Evolutionary conservation across 148 eudicot species (phyloP), one percentile per base, ranked within the genome.

Genomic region (Rhododendron henanense): DNA sequence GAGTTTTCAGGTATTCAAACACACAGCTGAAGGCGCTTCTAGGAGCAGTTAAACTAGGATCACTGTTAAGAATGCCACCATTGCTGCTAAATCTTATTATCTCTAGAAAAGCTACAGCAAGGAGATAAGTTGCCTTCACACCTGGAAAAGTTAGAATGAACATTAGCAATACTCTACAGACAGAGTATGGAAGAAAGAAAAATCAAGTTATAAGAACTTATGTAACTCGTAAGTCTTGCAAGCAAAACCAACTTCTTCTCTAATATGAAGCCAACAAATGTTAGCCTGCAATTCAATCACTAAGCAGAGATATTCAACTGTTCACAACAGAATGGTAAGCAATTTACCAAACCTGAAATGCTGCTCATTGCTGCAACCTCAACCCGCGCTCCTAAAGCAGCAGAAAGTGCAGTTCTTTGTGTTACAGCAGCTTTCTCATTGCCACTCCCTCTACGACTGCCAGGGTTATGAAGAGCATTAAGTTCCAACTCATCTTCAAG

Each of bases 401-500:
- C 95, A 88, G 98, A 93, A 87, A 97, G 99, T 88, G 98, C 98
- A 86, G 87, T 91, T 88, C 96, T 95, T 91, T 94, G 99, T 82
- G 94, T 90, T 76, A 90, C 89, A 86, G 98, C 98, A 88, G 96
- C 98, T 92, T 95, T 97, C 91, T 97, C 99, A 88, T 95, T 97
- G 73, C 99, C 94, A 89, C 89, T 92, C 33, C 93, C 99, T 75
- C 93, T 92, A 74, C 96, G 92, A 85, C 98, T 97, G 73, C 98
- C 98, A 82, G 99, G 99, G 89, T 94, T 97, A 85, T 97, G 99
- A 91, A 97, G 99, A 86, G 99, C 98, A 91, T 95, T 97, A 76
- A 97, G 98, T 91, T 97, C 99, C 88, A 97, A 92, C 92, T 97
- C 99, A 91, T 97, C 99, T 90, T 97, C 99, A 84, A 97, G 98